Conservation (phyloP, 345 rosid genomes). For the Noccaea bulbosa region DNA sequence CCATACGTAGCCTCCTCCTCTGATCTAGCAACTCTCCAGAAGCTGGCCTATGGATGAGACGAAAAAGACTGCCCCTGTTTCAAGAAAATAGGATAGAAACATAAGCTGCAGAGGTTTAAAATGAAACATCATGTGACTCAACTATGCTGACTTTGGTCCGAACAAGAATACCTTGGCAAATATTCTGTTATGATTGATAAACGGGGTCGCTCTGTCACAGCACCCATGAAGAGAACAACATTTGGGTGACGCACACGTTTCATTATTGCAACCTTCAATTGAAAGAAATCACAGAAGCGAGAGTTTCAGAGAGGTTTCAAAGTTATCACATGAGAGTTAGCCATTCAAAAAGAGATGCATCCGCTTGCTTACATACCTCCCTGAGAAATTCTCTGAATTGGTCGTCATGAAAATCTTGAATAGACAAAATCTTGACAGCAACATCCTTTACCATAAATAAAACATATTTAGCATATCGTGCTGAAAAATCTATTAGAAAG, state of each 20-base stretch:
- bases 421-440: conserved; percentile 82
- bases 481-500: conserved; percentile 9
- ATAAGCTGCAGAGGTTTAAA: conserved; percentile 7
- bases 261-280: conserved; percentile 86
- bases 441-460: conserved; percentile 67
- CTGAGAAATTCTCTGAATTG: conserved; percentile 88
- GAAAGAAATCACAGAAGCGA: not conserved
- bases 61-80: conserved; percentile 91
- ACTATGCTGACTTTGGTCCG: conserved; percentile 1
- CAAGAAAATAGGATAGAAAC: conserved; percentile 25
- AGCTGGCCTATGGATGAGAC: conserved; percentile 86
- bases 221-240: conserved; percentile 99
- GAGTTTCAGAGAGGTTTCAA: conserved; percentile 8
- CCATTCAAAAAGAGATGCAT: not conserved
- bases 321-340: conserved; percentile 6
- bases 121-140: conserved; percentile 23
- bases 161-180: conserved; percentile 67
- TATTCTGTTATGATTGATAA: conserved; percentile 93
- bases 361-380: conserved; percentile 57
- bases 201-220: conserved; percentile 87
- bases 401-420: conserved; percentile 91
- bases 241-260: conserved; percentile 97
- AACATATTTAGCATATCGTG: conserved; percentile 3
- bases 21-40: conserved; percentile 84
- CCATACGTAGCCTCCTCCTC: conserved; percentile 89